Evolutionary conservation across 441 rosid species (phyloP).

Genomic region (Gossypium trilobum): DNA sequence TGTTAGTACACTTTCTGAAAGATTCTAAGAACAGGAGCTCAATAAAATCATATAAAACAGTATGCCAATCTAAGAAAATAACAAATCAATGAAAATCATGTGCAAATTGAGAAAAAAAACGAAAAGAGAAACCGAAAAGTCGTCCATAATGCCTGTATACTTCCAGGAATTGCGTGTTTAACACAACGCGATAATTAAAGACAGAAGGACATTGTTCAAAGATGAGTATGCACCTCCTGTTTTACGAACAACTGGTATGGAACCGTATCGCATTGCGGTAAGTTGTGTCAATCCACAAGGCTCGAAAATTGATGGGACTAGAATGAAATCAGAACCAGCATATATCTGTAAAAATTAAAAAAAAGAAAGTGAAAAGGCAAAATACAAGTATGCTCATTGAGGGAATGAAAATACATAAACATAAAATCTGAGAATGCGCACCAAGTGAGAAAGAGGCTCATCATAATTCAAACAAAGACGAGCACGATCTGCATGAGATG

Average conservation of each 20-base stretch:
- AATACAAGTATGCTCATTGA: background rate
- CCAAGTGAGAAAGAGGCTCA: constrained; percentile 98
- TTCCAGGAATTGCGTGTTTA: background rate
- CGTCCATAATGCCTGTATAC: too few species aligned
- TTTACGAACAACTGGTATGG: constrained; percentile 81
- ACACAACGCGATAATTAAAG: background rate
- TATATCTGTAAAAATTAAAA: constrained; percentile 42
- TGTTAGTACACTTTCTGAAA: background rate
- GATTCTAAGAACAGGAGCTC: constrained; percentile 3
- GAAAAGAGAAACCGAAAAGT: too few species aligned
- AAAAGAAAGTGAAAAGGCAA: background rate
- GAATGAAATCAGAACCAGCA: constrained; percentile 88
- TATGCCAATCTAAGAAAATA: background rate
- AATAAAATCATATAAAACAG: background rate
- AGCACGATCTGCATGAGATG: constrained; percentile 54
- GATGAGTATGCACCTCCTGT: constrained; percentile 63
- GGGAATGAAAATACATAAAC: background rate
- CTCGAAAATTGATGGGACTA: constrained; percentile 92
- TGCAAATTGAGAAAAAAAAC: background rate
- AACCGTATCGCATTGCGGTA: constrained; percentile 92
- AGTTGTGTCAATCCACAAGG: constrained; percentile 96
- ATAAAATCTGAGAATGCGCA: constrained; percentile 21
- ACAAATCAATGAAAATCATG: background rate
- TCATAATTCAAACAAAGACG: constrained; percentile 81
- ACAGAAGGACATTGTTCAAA: background rate